These are phyloP conservation scores for Boletus edulis DNA, from an alignment of 768 basidiomycete species.

Conservation along the genomic window DNA sequence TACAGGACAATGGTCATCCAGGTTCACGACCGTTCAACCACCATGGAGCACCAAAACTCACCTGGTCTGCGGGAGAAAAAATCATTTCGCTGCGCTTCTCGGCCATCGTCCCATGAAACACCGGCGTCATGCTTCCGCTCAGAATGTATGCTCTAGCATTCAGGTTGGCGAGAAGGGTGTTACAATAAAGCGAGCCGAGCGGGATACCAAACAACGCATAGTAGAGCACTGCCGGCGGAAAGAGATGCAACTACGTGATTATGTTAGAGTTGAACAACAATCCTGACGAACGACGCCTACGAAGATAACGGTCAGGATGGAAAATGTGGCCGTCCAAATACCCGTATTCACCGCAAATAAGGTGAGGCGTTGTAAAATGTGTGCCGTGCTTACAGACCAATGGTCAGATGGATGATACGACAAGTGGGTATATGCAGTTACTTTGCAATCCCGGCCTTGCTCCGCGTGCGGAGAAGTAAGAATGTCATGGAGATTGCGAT, in stretches of 20 bases:
- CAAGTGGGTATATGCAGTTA: neutral
- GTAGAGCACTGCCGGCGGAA: neutral
- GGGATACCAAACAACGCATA: neutral
- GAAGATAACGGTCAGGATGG: constrained; percentile 44
- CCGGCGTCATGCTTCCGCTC: no score
- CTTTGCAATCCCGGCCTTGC: neutral
- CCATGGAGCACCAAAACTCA: no score
- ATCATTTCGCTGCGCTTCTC: no score
- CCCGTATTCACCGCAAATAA: constrained; percentile 22
- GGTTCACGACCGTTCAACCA: no score
- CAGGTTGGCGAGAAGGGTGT: no score
- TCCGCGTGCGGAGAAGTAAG: constrained; percentile 1
- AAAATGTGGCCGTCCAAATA: constrained; percentile 48
- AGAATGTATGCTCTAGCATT: no score
- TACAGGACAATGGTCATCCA: no score
- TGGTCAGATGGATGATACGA: neutral
- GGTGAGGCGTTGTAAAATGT: constrained; percentile 7
- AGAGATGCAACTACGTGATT: neutral
- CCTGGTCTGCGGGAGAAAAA: no score
- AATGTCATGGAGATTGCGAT: constrained; percentile 4
- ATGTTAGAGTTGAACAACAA: neutral
- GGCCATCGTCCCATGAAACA: no score
- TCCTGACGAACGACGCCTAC: constrained; percentile 33
- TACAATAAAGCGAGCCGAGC: neutral
- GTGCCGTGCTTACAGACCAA: neutral